These are phyloP conservation scores for Aspergillus sparsus DNA, from an alignment of 495 filamentous ascomycete genomes.

Conservation along the genomic window DNA sequence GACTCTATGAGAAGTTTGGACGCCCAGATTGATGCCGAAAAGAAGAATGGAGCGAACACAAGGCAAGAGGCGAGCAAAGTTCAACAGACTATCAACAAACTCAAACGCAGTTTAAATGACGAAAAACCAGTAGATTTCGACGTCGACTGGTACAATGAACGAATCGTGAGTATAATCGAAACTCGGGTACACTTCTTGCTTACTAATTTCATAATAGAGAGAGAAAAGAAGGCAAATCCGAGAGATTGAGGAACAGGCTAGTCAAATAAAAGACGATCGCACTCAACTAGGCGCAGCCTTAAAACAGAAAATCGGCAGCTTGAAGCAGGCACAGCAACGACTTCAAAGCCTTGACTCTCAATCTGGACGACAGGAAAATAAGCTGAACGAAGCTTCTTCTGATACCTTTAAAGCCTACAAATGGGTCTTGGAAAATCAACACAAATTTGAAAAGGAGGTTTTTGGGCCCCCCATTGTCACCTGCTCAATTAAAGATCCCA, in stretches of 20 bases:
- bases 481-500: slow-evolving; percentile 77
- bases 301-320: slow-evolving; percentile 29
- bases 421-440: slow-evolving; percentile 73
- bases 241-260: slow-evolving; percentile 32
- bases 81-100: slow-evolving; percentile 42
- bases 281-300: slow-evolving; percentile 29
- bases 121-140: slow-evolving; percentile 57
- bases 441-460: slow-evolving; percentile 74
- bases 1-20: slow-evolving; percentile 57
- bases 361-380: slow-evolving; percentile 69
- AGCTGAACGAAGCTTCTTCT: slow-evolving; percentile 54
- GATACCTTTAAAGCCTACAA: slow-evolving; percentile 73
- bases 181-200: not conserved
- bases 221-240: slow-evolving; percentile 39
- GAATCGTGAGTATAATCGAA: slow-evolving; percentile 37
- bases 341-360: slow-evolving; percentile 69
- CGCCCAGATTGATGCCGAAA: slow-evolving; percentile 59
- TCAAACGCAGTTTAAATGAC: slow-evolving; percentile 51
- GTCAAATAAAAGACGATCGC: slow-evolving; percentile 33
- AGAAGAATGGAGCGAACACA: slow-evolving; percentile 46
- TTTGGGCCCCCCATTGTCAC: slow-evolving; percentile 82
- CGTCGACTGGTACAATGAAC: slow-evolving; percentile 53
- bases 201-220: slow-evolving; percentile 36
- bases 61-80: slow-evolving; percentile 51
- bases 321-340: slow-evolving; percentile 46